Evolutionary conservation across 2,329 filamentous ascomycete genomes (phyloP).

Genomic region (Beauveria sp.): DNA sequence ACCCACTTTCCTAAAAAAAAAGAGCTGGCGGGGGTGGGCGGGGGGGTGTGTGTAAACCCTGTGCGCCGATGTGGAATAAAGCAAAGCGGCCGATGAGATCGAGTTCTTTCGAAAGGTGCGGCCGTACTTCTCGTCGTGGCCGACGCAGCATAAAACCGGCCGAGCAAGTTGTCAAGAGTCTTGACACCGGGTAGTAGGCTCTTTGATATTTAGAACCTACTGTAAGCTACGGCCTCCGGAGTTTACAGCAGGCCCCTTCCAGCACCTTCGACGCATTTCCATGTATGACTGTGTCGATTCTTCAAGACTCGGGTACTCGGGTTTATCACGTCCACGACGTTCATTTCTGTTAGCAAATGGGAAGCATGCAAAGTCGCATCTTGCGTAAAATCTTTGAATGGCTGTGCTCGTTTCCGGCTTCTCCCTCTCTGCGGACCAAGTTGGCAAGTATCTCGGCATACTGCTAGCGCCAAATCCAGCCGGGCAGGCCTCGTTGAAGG

Average conservation of each 20-base stretch:
- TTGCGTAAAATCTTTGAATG: not conserved
- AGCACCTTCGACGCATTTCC: not conserved
- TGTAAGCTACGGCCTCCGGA: not conserved
- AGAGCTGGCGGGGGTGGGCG: not conserved
- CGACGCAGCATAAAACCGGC: not conserved
- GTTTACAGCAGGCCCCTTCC: not conserved
- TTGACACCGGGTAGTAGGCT: not conserved
- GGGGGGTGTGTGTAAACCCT: not conserved
- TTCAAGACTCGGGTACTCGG: not conserved
- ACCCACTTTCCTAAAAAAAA: conserved; percentile 3
- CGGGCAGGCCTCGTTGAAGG: not conserved
- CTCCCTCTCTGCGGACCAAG: not conserved
- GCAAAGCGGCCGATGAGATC: conserved; percentile 6
- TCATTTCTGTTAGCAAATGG: not conserved
- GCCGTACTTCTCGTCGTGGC: conserved; percentile 1
- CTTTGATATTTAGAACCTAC: not conserved
- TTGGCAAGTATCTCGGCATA: not conserved
- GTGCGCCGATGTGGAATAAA: conserved; percentile 3
- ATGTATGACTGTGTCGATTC: not conserved
- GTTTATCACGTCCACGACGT: not conserved
- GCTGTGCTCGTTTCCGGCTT: not conserved
- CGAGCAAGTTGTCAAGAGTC: not conserved
- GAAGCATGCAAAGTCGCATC: not conserved
- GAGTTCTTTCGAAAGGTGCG: conserved; percentile 4
- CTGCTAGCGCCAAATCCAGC: conserved; percentile 5